Percentiles rank a stretch among this genome's conserved stretches.
These are phyloP conservation scores for Nitzschia sp. DNA, from an alignment of 108 stramenopile species.

Conservation along the genomic window DNA sequence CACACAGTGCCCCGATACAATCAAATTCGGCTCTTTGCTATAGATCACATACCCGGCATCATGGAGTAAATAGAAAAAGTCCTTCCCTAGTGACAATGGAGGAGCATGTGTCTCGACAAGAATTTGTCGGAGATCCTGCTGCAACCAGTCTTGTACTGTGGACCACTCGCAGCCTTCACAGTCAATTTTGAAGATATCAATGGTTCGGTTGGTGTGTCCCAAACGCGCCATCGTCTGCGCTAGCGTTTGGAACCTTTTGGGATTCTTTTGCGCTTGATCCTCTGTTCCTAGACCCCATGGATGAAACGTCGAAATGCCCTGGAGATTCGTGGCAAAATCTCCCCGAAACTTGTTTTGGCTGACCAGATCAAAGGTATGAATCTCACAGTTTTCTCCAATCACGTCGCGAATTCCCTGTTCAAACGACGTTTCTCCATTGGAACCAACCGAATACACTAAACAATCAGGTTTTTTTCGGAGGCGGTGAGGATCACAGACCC, in stretches of 20 bases:
- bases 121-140: constrained; percentile 37
- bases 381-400: constrained; percentile 44
- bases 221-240: constrained; percentile 39
- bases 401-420: constrained; percentile 48
- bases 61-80: constrained; percentile 38
- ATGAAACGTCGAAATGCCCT: constrained; percentile 26
- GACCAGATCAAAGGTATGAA: constrained; percentile 51
- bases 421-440: constrained; percentile 52
- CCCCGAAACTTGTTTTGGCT: constrained; percentile 26
- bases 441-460: constrained; percentile 52
- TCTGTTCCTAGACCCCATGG: constrained; percentile 47
- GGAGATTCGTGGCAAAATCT: background rate
- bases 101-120: constrained; percentile 47
- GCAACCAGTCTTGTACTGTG: constrained; percentile 37
- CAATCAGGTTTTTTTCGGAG: constrained; percentile 32
- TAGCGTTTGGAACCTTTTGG: constrained; percentile 17
- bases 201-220: constrained; percentile 50
- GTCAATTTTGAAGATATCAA: constrained; percentile 74
- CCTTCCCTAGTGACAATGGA: constrained; percentile 5
- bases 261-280: constrained; percentile 5
- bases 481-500: constrained; percentile 56
- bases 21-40: constrained; percentile 41
- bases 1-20: constrained; percentile 40
- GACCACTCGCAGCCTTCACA: constrained; percentile 68
- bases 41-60: constrained; percentile 34